A percentile compares a stretch with the other conserved stretches of the same genome.
These are phyloP conservation scores for Poronia punctata DNA, from an alignment of 495 filamentous ascomycete genomes.

Conservation along the genomic window DNA sequence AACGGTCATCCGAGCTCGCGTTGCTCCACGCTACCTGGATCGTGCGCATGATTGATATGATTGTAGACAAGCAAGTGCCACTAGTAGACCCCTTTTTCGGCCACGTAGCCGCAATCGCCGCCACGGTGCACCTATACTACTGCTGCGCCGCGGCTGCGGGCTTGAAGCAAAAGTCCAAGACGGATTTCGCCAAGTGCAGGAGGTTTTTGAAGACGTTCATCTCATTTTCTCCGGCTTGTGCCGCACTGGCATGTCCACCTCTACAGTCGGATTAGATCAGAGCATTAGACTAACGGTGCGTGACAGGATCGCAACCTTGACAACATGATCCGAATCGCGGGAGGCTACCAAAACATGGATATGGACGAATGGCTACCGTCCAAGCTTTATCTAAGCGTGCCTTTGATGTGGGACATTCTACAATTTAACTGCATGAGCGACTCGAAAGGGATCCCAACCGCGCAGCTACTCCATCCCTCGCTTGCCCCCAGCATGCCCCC, in stretches of 20 bases:
- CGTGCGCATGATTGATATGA: slow-evolving; percentile 45
- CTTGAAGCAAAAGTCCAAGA: slow-evolving; percentile 40
- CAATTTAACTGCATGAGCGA: slow-evolving; percentile 30
- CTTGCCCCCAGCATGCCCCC: slow-evolving; percentile 18
- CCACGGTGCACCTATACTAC: slow-evolving; percentile 41
- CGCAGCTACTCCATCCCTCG: slow-evolving; percentile 17
- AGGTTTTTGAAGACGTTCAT: slow-evolving; percentile 37
- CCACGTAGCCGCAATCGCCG: slow-evolving; percentile 37
- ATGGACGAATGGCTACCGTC: slow-evolving; percentile 38
- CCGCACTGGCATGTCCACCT: slow-evolving; percentile 25
- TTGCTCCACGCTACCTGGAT: slow-evolving; percentile 42
- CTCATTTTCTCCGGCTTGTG: slow-evolving; percentile 34
- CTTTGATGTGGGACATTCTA: slow-evolving; percentile 44
- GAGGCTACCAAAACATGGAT: slow-evolving; percentile 36
- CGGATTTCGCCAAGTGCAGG: slow-evolving; percentile 39
- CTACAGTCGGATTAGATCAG: not conserved
- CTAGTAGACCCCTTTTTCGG: slow-evolving; percentile 41
- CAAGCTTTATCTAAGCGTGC: slow-evolving; percentile 42
- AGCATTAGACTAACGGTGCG: not conserved
- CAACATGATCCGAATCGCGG: slow-evolving; percentile 37
- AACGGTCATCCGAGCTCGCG: slow-evolving; percentile 38
- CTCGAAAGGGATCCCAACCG: slow-evolving; percentile 19
- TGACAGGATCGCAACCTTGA: slow-evolving; percentile 34
- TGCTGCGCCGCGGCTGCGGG: slow-evolving; percentile 38
- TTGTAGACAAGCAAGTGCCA: slow-evolving; percentile 37